Evolutionary conservation across 2,329 filamentous ascomycete species (phyloP), one percentile per base, ranked within the genome.

Genomic region (Fusarium penzigii): DNA sequence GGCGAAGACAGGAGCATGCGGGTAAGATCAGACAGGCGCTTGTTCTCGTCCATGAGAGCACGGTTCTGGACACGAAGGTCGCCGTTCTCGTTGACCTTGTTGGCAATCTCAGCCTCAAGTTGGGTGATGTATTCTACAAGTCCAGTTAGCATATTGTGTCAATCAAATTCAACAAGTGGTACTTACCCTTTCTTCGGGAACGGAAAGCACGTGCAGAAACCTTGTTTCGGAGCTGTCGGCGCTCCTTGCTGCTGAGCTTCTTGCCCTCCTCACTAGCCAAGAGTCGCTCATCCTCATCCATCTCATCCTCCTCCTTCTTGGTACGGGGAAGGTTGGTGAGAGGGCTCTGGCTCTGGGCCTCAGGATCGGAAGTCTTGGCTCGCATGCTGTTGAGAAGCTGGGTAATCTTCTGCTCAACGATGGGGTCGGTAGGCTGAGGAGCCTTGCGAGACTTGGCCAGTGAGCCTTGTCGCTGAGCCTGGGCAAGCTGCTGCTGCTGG

Each of bases 211-310:
- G 90, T 57, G 94, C 94, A 40, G 94, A 99, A 5, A 99, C 94
- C 77, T 99, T 99, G 83, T 99, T 99, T 59, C 94, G 86, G n/a
- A 99, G 82, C 74, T 97, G 94, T 62, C 94, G 87, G 55, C 94
- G 87, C 75, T 97, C 92, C 77, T 97, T 97, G 79, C 91, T 96
- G 74, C 87, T 94, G n/a, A 99, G 83, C 79, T 97, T 97, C 86
- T 99, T 99, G 66, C 93, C 94, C 75, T 97, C 93, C 67, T 99
- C 94, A 55, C 92, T 97, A n/a, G 91, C 91, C 17, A 97, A 80
- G 10, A 97, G 80, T 61, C 90, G 84, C 79, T 97, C 94, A 65
- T 97, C 94, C 72, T 97, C 93, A 64, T 99, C 94, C 93, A 99
- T 97, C 48, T 97, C 93, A 56, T 97, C 92, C 66, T 97, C 92